Base-by-base conservation (phyloP, 257 asterid species). In the Schizonepeta tenuifolia region DNA sequence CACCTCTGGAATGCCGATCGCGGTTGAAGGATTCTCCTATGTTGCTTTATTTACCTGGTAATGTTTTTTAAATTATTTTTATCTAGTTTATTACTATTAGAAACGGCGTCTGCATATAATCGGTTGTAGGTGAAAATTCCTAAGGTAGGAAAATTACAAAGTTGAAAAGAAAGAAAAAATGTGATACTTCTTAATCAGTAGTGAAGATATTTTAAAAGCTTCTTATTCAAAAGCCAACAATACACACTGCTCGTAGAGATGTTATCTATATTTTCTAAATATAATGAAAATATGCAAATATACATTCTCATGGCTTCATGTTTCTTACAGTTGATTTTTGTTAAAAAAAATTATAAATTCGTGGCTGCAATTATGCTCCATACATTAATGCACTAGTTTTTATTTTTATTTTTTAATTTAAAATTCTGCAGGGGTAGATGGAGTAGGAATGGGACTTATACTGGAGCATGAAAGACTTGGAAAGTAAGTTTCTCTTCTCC, bases 41-140 rank as follows among this genome's bases (percentile, higher is more conserved):
- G 35, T 49, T 93, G 84, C 92, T 93, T 28, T 87, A 49, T 75
- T 85, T 90, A 76, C 96, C 97, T 47, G 98, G 98, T 93, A 20
- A 31, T n/a, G n/a, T 44, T 12, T 2, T n/a, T 61, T 65, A 0
- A 0, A 7, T 31, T 21, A 6, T 33, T 14, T 7, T 9, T 12
- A 3, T 64, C 13, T 3, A 6, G 10, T 38, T 61, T 51, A 9
- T 41, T 46, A 17, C 21, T 26, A 31, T 53, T 1, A 28, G 15
- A 31, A 33, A 33, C 47, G 66, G 51, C 9, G 31, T 46, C 55
- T 24, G 58, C 9, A 4, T 31, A 59, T n/a, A n/a, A n/a, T 54
- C 21, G 9, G 6, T 53, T 8, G 24, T 7, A 50, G 31, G 9
- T 54, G 11, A 6, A 31, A 21, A 0, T 54, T 20, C 26, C 21